Evolutionary conservation across 139 green algal genomes (phyloP), one percentile per base, ranked within the genome.

Genomic region (Mesotaenium endlicherianum): DNA sequence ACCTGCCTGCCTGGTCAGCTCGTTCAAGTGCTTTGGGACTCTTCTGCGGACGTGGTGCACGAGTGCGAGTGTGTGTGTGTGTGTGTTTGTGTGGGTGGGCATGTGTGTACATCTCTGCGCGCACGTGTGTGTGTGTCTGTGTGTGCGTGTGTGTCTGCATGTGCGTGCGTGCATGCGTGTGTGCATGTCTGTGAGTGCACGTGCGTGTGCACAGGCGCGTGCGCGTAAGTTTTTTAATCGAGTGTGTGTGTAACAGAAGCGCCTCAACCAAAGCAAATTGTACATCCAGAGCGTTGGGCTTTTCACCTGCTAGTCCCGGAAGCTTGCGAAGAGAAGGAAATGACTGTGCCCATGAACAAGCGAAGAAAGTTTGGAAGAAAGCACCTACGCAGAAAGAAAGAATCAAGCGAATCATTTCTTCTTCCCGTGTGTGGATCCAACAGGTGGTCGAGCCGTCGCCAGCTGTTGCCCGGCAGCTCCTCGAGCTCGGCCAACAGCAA

Each of bases 391-490:
- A 64, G 20, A 64, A 26, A 64, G 26, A 64, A 64, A 64, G 26
- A 26, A 64, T 64, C 53, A 26, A 34, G 20, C 53, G 26, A 64
- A 34, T 72, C 36, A 72, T 14, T 72, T 11, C 8, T 40, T 36
- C 11, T 5, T 72, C 11, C 17, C 8, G 6, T 6, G 5, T 5
- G 41, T 72, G 60, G 60, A 38, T 47, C 43, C 8, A 40, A 38
- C 58, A 82, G 75, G 47, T 82, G n/a, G 42, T 82, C 6, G 75
- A 82, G 59, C 75, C 75, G 5, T 82, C 75, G 3, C 3, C 6
- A 30, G 75, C 38, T 41, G 57, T 82, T 45, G 75, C 75, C 6
- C 5, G 40, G 4, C 16, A 81, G 55, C 26, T 82, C 38, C 58
- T 82, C 16, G 6, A 17, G 8, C 36, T 50, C 50, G 60, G 75